Evolutionary conservation across 192 early-diverging fungal genomes (phyloP).

Genomic region (Pilaira anomala): DNA sequence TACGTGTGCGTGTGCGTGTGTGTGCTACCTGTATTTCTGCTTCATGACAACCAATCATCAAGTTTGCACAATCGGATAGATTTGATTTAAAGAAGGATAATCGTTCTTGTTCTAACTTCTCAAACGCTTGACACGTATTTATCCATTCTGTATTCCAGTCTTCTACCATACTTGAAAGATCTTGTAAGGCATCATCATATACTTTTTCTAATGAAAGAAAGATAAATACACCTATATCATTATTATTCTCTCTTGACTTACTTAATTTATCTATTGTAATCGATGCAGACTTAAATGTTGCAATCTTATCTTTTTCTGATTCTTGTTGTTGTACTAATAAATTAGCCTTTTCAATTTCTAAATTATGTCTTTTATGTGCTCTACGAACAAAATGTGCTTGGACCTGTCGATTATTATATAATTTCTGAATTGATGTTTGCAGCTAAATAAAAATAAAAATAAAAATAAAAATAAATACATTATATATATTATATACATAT

Average conservation of each 20-base stretch:
- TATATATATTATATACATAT: background rate
- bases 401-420: constrained; percentile 1
- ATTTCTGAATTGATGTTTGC: constrained; percentile 5
- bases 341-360: constrained; percentile 6
- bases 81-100: constrained; percentile 9
- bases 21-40: constrained; percentile 8
- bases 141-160: constrained; percentile 18
- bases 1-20: background rate
- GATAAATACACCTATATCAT: background rate
- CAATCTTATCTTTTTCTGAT: constrained; percentile 9
- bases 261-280: constrained; percentile 1
- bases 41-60: constrained; percentile 3
- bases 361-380: constrained; percentile 1
- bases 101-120: constrained; percentile 14
- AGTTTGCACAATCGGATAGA: constrained; percentile 3
- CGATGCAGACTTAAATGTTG: background rate
- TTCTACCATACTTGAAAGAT: background rate
- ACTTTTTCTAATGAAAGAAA: constrained; percentile 7
- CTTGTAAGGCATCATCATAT: constrained; percentile 10
- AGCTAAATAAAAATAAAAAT: background rate
- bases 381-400: constrained; percentile 6
- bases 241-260: background rate
- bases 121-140: constrained; percentile 5
- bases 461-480: background rate
- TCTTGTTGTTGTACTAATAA: constrained; percentile 5